Percentiles rank a stretch among this genome's conserved stretches.
Evolutionary conservation across 2,329 filamentous ascomycete genomes (phyloP).

Genomic region (Colletotrichum brevisporum): DNA sequence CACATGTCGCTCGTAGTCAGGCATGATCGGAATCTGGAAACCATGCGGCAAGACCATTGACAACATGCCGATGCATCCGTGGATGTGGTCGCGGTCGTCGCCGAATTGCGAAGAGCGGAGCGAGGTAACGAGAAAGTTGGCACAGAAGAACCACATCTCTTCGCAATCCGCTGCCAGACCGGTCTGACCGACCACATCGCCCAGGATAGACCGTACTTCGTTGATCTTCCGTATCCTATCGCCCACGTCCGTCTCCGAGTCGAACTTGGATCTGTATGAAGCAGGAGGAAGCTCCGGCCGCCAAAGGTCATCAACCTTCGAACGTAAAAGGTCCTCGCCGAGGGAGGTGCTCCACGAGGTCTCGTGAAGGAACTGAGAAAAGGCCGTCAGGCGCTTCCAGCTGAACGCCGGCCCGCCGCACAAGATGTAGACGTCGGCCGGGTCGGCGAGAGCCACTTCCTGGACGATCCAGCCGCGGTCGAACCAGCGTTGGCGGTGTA

Average conservation of each 20-base stretch:
- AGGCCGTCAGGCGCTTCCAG: conserved; percentile 26
- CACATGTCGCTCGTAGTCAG: conserved; percentile 28
- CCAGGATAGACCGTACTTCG: neutral
- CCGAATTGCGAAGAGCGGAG: conserved; percentile 38
- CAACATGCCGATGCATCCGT: conserved; percentile 36
- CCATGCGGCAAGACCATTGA: neutral
- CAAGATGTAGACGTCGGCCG: conserved; percentile 26
- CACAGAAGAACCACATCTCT: neutral
- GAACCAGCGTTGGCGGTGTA: conserved; percentile 29
- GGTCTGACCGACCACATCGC: neutral
- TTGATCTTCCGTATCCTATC: neutral
- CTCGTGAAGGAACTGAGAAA: neutral
- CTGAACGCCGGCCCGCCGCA: conserved; percentile 27
- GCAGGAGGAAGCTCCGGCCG: too few relatives aligned
- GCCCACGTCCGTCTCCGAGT: neutral
- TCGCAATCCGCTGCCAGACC: neutral
- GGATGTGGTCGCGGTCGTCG: conserved; percentile 42
- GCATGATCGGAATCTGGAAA: conserved; percentile 11
- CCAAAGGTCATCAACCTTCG: neutral
- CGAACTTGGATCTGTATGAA: neutral
- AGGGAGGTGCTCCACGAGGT: neutral
- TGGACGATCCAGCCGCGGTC: conserved; percentile 43
- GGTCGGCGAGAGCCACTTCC: conserved; percentile 38
- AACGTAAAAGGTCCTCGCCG: neutral
- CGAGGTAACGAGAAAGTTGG: conserved; percentile 5